A percentile compares a stretch with the other conserved stretches of the same genome.
Evolutionary conservation across 1,284 basidiomycete species (phyloP).

Genomic region (Malassezia slooffiae): DNA sequence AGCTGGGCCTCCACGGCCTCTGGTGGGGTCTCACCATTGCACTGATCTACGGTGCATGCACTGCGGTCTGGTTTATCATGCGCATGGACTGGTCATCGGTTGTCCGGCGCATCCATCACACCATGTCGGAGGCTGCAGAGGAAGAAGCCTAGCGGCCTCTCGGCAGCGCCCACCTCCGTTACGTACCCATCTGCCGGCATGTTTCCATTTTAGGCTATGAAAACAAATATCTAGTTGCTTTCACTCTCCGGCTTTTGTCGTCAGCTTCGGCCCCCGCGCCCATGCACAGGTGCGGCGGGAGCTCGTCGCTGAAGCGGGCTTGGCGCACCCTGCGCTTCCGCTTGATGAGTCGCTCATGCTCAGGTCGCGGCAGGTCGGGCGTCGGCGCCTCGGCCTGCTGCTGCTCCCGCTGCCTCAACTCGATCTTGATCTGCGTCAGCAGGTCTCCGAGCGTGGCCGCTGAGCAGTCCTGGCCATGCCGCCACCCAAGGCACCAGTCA

Average conservation of each 20-base stretch:
- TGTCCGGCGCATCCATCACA: slow-evolving; percentile 7
- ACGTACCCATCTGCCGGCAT: no score
- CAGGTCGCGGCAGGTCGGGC: neutral
- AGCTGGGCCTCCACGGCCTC: slow-evolving; percentile 46
- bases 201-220: no score
- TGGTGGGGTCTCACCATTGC: slow-evolving; percentile 51
- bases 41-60: slow-evolving; percentile 46
- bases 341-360: no score
- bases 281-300: slow-evolving; percentile 6
- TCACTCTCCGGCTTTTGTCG: no score
- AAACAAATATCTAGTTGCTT: no score
- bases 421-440: slow-evolving; percentile 10
- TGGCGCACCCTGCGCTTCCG: neutral
- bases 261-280: no score
- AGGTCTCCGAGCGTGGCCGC: no score
- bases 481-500: slow-evolving; percentile 1
- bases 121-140: slow-evolving; percentile 2
- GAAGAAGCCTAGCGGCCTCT: no score
- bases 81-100: slow-evolving; percentile 11
- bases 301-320: slow-evolving; percentile 3
- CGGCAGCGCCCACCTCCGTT: no score
- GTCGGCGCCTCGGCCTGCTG: neutral
- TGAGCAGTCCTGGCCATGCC: neutral
- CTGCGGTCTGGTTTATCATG: slow-evolving; percentile 8
- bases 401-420: slow-evolving; percentile 3